These are phyloP conservation scores for Microbotryum saponariae DNA, from an alignment of 1,284 basidiomycete species.

Conservation along the genomic window DNA sequence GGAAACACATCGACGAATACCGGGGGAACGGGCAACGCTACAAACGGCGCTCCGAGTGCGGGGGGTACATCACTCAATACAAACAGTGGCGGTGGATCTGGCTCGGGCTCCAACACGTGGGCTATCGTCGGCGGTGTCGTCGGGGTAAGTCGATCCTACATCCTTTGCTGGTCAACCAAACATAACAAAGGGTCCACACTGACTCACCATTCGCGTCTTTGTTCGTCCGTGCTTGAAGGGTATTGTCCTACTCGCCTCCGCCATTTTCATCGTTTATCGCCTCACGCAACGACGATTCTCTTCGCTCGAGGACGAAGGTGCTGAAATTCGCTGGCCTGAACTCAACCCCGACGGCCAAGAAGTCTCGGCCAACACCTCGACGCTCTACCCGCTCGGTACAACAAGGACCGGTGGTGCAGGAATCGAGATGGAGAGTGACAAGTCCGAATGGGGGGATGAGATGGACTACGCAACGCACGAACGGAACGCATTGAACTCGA, in stretches of 20 bases:
- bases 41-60: not conserved
- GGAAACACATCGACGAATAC: not conserved
- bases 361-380: slow-evolving; percentile 22
- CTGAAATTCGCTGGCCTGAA: slow-evolving; percentile 34
- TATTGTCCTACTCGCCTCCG: slow-evolving; percentile 23
- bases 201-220: not conserved
- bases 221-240: slow-evolving; percentile 16
- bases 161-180: not conserved
- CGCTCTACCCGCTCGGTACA: slow-evolving; percentile 35
- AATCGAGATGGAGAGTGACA: slow-evolving; percentile 29
- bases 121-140: slow-evolving; percentile 36
- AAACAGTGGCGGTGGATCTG: not conserved
- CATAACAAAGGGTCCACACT: not conserved
- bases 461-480: not conserved
- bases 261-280: slow-evolving; percentile 34
- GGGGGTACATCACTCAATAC: no score
- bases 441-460: slow-evolving; percentile 11
- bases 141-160: slow-evolving; percentile 19
- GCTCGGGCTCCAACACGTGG: slow-evolving; percentile 29
- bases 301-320: slow-evolving; percentile 32
- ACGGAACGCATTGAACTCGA: not conserved
- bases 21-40: not conserved
- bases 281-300: slow-evolving; percentile 34
- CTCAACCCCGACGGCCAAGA: slow-evolving; percentile 31
- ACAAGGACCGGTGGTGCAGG: slow-evolving; percentile 31